phyloP scores from a whole-genome alignment of 768 basidiomycete species.

The Lactarius evosmus region DNA sequence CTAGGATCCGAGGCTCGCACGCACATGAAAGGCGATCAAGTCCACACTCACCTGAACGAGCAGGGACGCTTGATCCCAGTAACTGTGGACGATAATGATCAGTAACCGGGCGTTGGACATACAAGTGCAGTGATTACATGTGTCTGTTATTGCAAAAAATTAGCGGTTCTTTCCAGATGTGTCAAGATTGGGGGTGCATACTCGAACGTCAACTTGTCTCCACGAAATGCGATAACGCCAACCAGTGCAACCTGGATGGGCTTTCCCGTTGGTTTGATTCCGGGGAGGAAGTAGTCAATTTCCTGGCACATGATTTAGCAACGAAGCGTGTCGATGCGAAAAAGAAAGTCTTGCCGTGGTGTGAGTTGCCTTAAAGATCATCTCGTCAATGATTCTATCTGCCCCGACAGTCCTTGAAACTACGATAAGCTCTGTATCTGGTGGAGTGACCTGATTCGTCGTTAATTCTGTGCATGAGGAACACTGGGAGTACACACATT shows the following conservation, averaged over 20 bases:
- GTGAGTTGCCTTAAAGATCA: slow-evolving; percentile 44
- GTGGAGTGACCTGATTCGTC: slow-evolving; percentile 38
- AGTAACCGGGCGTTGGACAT: neutral
- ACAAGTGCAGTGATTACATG: slow-evolving; percentile 29
- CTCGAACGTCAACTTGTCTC: slow-evolving; percentile 51
- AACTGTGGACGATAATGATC: slow-evolving; percentile 31
- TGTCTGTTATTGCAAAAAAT: slow-evolving; percentile 28
- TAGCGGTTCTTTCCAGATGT: neutral
- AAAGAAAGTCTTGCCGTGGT: slow-evolving; percentile 35
- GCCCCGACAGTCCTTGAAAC: slow-evolving; percentile 46
- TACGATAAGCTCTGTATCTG: slow-evolving; percentile 40
- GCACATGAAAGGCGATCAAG: neutral
- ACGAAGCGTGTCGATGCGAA: neutral
- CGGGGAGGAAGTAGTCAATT: slow-evolving; percentile 41
- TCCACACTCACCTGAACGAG: slow-evolving; percentile 39
- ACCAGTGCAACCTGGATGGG: slow-evolving; percentile 43
- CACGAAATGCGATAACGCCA: slow-evolving; percentile 45
- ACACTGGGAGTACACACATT: slow-evolving; percentile 26
- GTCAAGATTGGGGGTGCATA: slow-evolving; percentile 30
- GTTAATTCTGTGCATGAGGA: slow-evolving; percentile 4
- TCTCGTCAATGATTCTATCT: slow-evolving; percentile 47
- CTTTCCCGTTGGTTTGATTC: slow-evolving; percentile 37
- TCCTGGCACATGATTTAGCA: slow-evolving; percentile 30
- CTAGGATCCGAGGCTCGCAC: slow-evolving; percentile 17
- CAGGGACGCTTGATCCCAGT: slow-evolving; percentile 50